A percentile compares a stretch with the other conserved stretches of the same genome.
phyloP scores from a whole-genome alignment of 495 filamentous ascomycete genomes.

The Amniculicola lignicola region DNA sequence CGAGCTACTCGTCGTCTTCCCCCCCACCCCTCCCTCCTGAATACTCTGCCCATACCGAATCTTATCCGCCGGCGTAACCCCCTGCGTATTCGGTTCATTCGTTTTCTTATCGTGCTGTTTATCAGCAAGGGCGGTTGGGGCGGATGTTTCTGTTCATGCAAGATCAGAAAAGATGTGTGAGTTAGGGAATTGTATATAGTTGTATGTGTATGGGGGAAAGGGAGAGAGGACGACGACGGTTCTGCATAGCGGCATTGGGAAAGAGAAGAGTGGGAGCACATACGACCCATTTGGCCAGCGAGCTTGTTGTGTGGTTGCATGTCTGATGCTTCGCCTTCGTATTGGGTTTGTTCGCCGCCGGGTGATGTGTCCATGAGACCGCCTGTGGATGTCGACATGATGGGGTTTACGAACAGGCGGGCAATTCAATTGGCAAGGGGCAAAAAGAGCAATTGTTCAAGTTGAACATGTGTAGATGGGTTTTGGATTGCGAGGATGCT shows the following conservation, averaged over 20 bases:
- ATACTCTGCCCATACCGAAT: slow-evolving; percentile 50
- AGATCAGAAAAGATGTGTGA: not conserved
- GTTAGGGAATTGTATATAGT: not conserved
- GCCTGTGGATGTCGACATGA: slow-evolving; percentile 32
- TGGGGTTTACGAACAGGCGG: not conserved
- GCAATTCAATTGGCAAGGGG: not conserved
- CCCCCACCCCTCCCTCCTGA: slow-evolving; percentile 57
- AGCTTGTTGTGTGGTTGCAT: slow-evolving; percentile 52
- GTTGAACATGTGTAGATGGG: not conserved
- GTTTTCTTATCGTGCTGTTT: slow-evolving; percentile 9
- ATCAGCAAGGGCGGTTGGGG: slow-evolving; percentile 16
- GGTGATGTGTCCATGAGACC: slow-evolving; percentile 59
- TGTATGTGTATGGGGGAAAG: not conserved
- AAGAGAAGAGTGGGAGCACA: slow-evolving; percentile 12
- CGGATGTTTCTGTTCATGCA: slow-evolving; percentile 1
- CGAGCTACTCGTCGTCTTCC: slow-evolving; percentile 29
- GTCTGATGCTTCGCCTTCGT: slow-evolving; percentile 53
- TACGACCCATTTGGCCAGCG: slow-evolving; percentile 60
- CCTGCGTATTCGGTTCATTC: slow-evolving; percentile 39
- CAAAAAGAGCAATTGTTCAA: too few relatives aligned
- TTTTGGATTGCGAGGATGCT: not conserved
- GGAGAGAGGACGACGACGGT: not conserved
- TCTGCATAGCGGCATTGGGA: not conserved
- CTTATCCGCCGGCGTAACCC: slow-evolving; percentile 47
- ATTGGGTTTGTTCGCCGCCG: slow-evolving; percentile 62